Evolutionary conservation across 2,329 filamentous ascomycete genomes (phyloP).

Genomic region (Hymenoscyphus occultus): DNA sequence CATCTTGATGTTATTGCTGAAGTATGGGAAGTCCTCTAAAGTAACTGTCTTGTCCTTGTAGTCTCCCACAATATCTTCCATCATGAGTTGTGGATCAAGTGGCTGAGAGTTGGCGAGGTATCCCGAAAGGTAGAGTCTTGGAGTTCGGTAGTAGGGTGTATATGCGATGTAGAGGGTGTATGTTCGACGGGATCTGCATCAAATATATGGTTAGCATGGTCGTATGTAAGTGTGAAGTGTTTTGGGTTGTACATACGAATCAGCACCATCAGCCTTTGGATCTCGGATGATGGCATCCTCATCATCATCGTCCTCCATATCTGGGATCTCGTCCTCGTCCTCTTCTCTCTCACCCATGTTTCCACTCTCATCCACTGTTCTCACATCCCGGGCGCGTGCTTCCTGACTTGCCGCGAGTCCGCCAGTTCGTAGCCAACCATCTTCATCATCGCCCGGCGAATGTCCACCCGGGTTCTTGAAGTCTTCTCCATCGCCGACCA

Average conservation of each 20-base stretch:
- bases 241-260: conserved; percentile 29
- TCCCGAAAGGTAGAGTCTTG: conserved; percentile 89
- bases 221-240: background rate
- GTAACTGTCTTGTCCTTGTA: conserved; percentile 99
- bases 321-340: conserved; percentile 82
- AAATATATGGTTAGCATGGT: conserved; percentile 15
- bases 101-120: conserved; percentile 79
- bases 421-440: conserved; percentile 89
- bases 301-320: conserved; percentile 97
- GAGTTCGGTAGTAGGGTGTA: conserved; percentile 93
- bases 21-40: conserved; percentile 95
- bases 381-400: conserved; percentile 73
- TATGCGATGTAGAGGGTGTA: conserved; percentile 99
- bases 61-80: conserved; percentile 94
- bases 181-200: conserved; percentile 71
- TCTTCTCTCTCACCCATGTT: conserved; percentile 74
- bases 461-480: conserved; percentile 48
- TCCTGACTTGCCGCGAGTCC: conserved; percentile 73
- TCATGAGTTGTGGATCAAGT: conserved; percentile 80
- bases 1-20: conserved; percentile 89
- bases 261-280: conserved; percentile 39
- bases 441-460: conserved; percentile 61
- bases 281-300: conserved; percentile 95
- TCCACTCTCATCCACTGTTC: conserved; percentile 85
- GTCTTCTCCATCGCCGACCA: conserved; percentile 76